Evolutionary conservation across 441 rosid genomes (phyloP).

Genomic region (Metrosideros polymorpha): DNA sequence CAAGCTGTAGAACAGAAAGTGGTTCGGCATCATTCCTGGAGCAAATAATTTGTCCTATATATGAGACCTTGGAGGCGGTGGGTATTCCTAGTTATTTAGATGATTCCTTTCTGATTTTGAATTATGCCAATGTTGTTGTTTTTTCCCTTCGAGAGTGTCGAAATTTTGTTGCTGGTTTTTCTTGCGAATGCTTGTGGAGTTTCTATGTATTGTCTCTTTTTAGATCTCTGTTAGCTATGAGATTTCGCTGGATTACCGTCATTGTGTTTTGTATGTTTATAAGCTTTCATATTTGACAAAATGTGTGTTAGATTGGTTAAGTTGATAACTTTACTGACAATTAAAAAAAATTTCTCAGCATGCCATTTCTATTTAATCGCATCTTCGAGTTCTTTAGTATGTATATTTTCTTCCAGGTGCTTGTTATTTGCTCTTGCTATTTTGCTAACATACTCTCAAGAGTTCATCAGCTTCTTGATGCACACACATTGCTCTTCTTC

Average conservation of each 20-base stretch:
- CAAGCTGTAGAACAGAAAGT: slow-evolving; percentile 48
- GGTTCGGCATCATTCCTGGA: slow-evolving; percentile 83
- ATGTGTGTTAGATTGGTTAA: not conserved
- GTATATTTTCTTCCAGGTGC: not conserved
- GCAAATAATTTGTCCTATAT: slow-evolving; percentile 71
- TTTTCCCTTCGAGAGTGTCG: not conserved
- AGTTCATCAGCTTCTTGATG: not conserved
- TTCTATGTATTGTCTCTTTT: not conserved
- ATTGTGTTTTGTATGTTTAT: not conserved
- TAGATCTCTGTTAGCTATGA: not conserved
- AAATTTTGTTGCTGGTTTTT: not conserved
- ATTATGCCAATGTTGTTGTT: not conserved
- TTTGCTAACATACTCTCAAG: not conserved
- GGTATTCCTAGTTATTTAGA: slow-evolving; percentile 13
- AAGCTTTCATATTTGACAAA: not conserved
- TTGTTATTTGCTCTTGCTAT: not conserved
- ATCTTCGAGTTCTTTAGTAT: not conserved
- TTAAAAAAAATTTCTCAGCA: not conserved
- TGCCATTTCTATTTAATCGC: not conserved
- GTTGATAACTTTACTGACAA: not conserved
- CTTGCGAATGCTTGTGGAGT: not conserved
- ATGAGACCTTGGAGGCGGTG: slow-evolving; percentile 49
- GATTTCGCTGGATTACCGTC: not conserved
- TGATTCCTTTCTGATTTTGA: not conserved
- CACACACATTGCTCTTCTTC: not conserved